Percentiles rank a stretch among this genome's conserved stretches.
These are phyloP conservation scores for Gomphus bonarii DNA, from an alignment of 1,284 basidiomycete genomes.

Conservation along the genomic window DNA sequence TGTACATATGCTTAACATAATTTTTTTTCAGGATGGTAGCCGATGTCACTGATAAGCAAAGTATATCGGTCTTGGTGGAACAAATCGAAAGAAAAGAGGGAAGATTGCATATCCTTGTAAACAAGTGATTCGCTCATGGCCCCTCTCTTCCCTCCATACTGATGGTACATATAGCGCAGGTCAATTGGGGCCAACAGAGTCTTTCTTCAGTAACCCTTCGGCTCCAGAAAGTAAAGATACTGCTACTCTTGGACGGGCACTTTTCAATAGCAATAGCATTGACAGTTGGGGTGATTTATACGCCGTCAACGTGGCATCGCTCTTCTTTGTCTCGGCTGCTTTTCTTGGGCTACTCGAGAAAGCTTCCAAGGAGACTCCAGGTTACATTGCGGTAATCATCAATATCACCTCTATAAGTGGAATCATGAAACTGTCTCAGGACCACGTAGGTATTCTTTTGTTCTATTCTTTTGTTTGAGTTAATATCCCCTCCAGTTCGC, in stretches of 20 bases:
- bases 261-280: constrained; percentile 58
- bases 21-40: constrained; percentile 3
- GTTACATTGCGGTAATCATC: constrained; percentile 54
- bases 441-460: constrained; percentile 43
- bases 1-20: not conserved
- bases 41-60: constrained; percentile 60
- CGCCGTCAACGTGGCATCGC: constrained; percentile 55
- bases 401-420: constrained; percentile 73
- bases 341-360: constrained; percentile 67
- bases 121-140: constrained; percentile 44
- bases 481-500: constrained; percentile 42
- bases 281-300: constrained; percentile 53
- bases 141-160: constrained; percentile 1
- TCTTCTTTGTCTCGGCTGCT: constrained; percentile 65
- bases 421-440: constrained; percentile 54
- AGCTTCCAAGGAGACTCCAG: constrained; percentile 45
- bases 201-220: constrained; percentile 44
- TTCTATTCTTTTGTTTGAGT: not conserved
- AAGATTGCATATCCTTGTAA: constrained; percentile 67
- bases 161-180: constrained; percentile 42
- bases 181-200: constrained; percentile 50
- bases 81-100: constrained; percentile 51
- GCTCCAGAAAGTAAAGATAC: constrained; percentile 50
- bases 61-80: constrained; percentile 46
- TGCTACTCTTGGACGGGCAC: constrained; percentile 48